Evolutionary conservation across 2,329 filamentous ascomycete genomes (phyloP).

Genomic region (Fusarium nygamai): DNA sequence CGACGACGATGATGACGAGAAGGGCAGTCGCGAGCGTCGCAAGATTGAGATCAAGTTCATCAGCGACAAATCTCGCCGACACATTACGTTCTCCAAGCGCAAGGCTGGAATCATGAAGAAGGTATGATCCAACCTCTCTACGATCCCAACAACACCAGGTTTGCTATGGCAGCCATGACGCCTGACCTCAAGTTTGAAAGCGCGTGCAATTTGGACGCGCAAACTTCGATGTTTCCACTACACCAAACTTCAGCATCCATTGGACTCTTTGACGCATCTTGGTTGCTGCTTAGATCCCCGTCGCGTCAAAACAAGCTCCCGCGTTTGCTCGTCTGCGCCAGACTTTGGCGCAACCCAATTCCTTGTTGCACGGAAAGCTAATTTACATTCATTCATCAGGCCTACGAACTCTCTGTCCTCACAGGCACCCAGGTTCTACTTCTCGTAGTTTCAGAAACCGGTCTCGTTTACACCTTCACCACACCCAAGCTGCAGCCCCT

Average conservation of each 20-base stretch:
- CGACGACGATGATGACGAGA: conserved; percentile 97
- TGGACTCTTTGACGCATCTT: not conserved
- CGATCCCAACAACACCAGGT: not conserved
- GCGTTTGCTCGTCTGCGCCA: not conserved
- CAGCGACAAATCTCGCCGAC: conserved; percentile 98
- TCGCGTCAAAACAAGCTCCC: conserved; percentile 20
- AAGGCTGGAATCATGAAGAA: conserved; percentile 99
- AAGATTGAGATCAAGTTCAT: conserved; percentile 99
- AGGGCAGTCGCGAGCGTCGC: conserved; percentile 95
- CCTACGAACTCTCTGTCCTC: conserved; percentile 96
- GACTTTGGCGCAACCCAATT: not conserved
- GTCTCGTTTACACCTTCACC: conserved; percentile 97
- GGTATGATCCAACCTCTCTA: conserved; percentile 65
- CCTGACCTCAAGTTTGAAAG: not conserved
- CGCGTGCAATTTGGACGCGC: conserved; percentile 3
- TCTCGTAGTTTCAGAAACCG: conserved; percentile 96
- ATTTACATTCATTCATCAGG: conserved; percentile 62
- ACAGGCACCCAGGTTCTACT: conserved; percentile 97
- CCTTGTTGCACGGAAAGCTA: conserved; percentile 25
- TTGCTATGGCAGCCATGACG: not conserved
- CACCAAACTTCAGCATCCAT: not conserved
- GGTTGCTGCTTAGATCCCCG: not conserved
- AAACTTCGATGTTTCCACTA: not conserved
- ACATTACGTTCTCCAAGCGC: conserved; percentile 99
- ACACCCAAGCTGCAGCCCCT: conserved; percentile 98